Evolutionary conservation across 169 alveolate genomes (phyloP), one percentile per base, ranked within the genome.

Genomic region (Neospora caninum): DNA sequence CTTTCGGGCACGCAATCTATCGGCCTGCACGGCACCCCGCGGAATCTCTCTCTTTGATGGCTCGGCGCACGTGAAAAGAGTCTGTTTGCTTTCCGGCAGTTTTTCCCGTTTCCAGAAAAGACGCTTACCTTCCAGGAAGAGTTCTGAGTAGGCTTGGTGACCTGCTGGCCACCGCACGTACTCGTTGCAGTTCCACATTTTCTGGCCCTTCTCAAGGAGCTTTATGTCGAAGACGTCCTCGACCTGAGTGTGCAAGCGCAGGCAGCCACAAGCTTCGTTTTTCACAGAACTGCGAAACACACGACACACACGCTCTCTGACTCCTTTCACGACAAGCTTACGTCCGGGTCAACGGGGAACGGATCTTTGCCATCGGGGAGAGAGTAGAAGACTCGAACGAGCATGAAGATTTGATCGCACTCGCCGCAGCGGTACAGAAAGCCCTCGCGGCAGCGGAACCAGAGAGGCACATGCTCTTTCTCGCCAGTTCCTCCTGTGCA

Each of bases 361-460:
- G 98, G 98, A 69, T 97, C 98, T 39, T 96, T 96, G 13, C 98
- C 98, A 88, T 97, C 98, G 38, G 97, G 97, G 43, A 97, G 95
- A 7, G 98, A 96, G 96, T 97, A 97, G 69, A 95, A 53, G 73
- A 98, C 98, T 31, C 98, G 95, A 18, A 98, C 99, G 70, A 97
- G 97, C 99, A 98, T 98, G 96, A 98, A 98, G 73, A 98, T 98
- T 96, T 98, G 99, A 92, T 98, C 99, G 91, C 99, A 98, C 92
- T 98, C 99, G 64, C 98, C 99, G 86, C 99, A 98, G 38, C 99
- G 97, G 95, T 98, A 98, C 38, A 98, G 95, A 93, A 98, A 98
- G 1, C 99, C 99, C 95, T 98, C 99, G 22, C 98, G 95, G 94
- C 98, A 97, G 92, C 98, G 96, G 96, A 95, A 94, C 92, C 93